Evolutionary conservation across 2,329 filamentous ascomycete species (phyloP).

Genomic region (Cladosporium sp.): DNA sequence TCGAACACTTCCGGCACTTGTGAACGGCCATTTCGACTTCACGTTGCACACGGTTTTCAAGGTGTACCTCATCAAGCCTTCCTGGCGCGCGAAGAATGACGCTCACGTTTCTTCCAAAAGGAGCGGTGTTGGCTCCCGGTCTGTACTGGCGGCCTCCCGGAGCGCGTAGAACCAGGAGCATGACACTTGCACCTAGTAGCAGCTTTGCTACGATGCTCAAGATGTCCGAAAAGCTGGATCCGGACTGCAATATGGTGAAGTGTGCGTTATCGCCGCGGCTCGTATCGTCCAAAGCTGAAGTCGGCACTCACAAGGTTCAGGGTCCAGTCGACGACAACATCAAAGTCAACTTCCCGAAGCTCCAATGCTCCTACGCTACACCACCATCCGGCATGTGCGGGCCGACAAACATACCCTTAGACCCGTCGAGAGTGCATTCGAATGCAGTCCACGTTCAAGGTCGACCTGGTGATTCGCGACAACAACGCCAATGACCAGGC

Average conservation of each 20-base stretch:
- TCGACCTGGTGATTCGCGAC: background rate
- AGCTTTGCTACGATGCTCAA: background rate
- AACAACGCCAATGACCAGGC: background rate
- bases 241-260: background rate
- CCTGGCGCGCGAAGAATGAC: background rate
- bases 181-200: background rate
- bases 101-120: background rate
- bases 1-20: background rate
- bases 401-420: background rate
- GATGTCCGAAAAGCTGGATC: background rate
- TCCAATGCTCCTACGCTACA: background rate
- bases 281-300: background rate
- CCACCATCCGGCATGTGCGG: background rate
- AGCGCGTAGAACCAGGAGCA: background rate
- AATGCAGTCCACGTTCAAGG: constrained; percentile 17
- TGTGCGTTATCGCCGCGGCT: background rate
- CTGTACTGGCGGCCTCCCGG: background rate
- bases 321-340: background rate
- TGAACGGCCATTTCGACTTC: background rate
- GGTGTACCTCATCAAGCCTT: background rate
- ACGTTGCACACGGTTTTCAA: background rate
- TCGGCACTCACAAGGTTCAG: background rate
- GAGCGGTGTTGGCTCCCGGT: background rate
- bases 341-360: background rate
- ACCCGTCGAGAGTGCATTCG: background rate